These are phyloP conservation scores for Kodamaea plutei DNA, from an alignment of 1,139 yeast species.

Conservation along the genomic window DNA sequence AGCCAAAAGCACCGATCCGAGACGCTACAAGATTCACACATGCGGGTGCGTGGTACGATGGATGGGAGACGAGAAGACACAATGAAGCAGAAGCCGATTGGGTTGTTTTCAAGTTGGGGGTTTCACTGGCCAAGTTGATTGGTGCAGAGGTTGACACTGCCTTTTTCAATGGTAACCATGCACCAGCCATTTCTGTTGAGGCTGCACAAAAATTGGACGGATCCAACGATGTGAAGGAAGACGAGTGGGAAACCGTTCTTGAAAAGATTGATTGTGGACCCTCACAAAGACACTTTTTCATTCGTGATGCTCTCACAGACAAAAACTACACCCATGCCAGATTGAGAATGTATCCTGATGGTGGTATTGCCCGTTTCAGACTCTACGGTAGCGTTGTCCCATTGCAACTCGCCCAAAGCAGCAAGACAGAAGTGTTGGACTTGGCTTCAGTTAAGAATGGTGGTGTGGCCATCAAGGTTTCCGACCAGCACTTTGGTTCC, in stretches of 20 bases:
- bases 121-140: slow-evolving; percentile 68
- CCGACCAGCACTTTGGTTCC: slow-evolving; percentile 92
- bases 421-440: slow-evolving; percentile 47
- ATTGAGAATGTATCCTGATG: slow-evolving; percentile 92
- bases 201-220: slow-evolving; percentile 40
- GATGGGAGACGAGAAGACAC: slow-evolving; percentile 97
- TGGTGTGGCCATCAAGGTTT: slow-evolving; percentile 76
- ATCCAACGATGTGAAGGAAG: slow-evolving; percentile 21
- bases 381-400: slow-evolving; percentile 80
- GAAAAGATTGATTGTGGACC: slow-evolving; percentile 82
- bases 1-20: slow-evolving; percentile 73
- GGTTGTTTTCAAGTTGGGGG: slow-evolving; percentile 81
- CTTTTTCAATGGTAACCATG: slow-evolving; percentile 90
- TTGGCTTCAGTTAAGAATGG: slow-evolving; percentile 83
- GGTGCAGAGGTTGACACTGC: slow-evolving; percentile 93
- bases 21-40: slow-evolving; percentile 76
- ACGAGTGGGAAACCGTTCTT: slow-evolving; percentile 66
- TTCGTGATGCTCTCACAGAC: slow-evolving; percentile 53
- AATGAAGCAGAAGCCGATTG: slow-evolving; percentile 80
- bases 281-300: slow-evolving; percentile 76
- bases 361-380: slow-evolving; percentile 93
- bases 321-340: slow-evolving; percentile 72
- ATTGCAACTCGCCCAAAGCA: slow-evolving; percentile 34
- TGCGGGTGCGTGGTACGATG: slow-evolving; percentile 96
- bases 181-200: slow-evolving; percentile 84